These are phyloP conservation scores for Tetramitus jugosus DNA, from an alignment of 208 protist genomes.

Conservation along the genomic window DNA sequence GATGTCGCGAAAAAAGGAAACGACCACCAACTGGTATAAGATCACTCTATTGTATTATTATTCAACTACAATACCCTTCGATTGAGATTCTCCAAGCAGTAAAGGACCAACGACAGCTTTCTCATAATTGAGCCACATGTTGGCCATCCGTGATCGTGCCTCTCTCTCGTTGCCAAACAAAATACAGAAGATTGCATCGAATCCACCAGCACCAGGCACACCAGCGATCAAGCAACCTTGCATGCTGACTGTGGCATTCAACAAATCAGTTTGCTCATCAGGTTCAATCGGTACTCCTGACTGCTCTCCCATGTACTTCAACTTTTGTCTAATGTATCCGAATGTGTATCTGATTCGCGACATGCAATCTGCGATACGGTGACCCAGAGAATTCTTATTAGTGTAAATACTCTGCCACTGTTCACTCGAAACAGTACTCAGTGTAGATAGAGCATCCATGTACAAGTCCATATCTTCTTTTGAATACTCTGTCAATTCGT, in stretches of 20 bases:
- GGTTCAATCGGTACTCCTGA: slow-evolving; percentile 68
- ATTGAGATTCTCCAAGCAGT: not conserved
- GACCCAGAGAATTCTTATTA: no score
- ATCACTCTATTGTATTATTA: no score
- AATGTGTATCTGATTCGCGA: slow-evolving; percentile 26
- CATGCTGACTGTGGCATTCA: slow-evolving; percentile 59
- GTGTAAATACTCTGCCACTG: not conserved
- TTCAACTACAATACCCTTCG: no score
- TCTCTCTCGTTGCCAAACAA: not conserved
- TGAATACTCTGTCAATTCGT: not conserved
- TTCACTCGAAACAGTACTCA: not conserved
- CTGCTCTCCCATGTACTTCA: slow-evolving; percentile 61
- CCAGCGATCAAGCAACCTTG: slow-evolving; percentile 48
- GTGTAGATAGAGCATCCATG: not conserved
- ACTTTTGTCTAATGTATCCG: slow-evolving; percentile 30
- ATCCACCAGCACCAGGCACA: slow-evolving; percentile 71
- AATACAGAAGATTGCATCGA: slow-evolving; percentile 20
- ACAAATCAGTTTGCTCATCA: slow-evolving; percentile 54
- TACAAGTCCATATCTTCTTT: not conserved
- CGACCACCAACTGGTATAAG: no score
- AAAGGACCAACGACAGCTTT: not conserved
- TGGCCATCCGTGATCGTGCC: not conserved
- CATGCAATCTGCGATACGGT: not conserved
- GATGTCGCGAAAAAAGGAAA: no score
- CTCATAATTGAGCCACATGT: not conserved